phyloP scores from a whole-genome alignment of 2,329 filamentous ascomycete species.

The Alternaria burnsii region DNA sequence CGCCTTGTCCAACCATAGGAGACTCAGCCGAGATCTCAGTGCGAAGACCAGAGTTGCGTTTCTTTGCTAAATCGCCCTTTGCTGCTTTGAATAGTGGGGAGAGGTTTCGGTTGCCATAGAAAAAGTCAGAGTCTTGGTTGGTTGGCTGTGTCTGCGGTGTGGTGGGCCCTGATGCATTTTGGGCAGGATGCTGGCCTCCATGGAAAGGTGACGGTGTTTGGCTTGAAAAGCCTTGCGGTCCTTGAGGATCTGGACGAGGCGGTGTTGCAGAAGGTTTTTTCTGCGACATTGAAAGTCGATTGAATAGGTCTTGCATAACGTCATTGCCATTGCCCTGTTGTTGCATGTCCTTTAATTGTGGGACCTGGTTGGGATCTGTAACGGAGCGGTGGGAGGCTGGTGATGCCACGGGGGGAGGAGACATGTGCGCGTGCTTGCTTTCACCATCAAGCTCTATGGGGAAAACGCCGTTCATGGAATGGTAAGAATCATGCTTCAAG shows the following conservation, averaged over 20 bases:
- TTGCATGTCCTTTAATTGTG: slow-evolving; percentile 31
- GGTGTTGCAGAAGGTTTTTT: slow-evolving; percentile 39
- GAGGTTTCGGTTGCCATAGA: slow-evolving; percentile 58
- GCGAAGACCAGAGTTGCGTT: slow-evolving; percentile 55
- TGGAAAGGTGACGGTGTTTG: slow-evolving; percentile 54
- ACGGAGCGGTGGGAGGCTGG: slow-evolving; percentile 38
- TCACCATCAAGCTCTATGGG: slow-evolving; percentile 69
- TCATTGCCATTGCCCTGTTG: slow-evolving; percentile 56
- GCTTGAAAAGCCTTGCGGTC: slow-evolving; percentile 33
- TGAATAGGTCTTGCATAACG: slow-evolving; percentile 56
- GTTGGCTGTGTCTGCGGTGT: slow-evolving; percentile 43
- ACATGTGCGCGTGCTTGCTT: slow-evolving; percentile 26
- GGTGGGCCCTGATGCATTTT: slow-evolving; percentile 45
- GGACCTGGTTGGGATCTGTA: slow-evolving; percentile 43
- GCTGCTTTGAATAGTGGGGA: slow-evolving; percentile 60
- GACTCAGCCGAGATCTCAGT: slow-evolving; percentile 53
- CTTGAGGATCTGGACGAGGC: slow-evolving; percentile 31
- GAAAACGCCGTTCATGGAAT: slow-evolving; percentile 66
- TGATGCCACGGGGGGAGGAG: slow-evolving; percentile 35
- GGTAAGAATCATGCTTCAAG: slow-evolving; percentile 56
- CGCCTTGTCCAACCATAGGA: slow-evolving; percentile 33
- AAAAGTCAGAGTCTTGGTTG: slow-evolving; percentile 41
- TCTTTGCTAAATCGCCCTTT: slow-evolving; percentile 52
- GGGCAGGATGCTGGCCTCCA: slow-evolving; percentile 40
- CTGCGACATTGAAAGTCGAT: slow-evolving; percentile 48